A percentile compares a stretch with the other conserved stretches of the same genome.
These are phyloP conservation scores for Colletotrichum sp. DNA, from an alignment of 2,329 filamentous ascomycete species.

Conservation along the genomic window DNA sequence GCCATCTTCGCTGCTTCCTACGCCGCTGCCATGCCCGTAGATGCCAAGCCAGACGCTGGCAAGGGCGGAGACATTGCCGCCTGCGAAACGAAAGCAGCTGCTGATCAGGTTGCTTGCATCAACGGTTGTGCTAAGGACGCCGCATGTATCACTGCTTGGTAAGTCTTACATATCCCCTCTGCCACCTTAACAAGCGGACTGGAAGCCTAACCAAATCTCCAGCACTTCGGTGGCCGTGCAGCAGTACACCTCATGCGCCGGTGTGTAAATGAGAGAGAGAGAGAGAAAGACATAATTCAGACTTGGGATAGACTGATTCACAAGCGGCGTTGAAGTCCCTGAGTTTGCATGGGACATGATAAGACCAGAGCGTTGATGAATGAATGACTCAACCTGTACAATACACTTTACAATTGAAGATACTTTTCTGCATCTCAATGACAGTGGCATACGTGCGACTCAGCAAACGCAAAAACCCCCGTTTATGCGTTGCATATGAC, in stretches of 20 bases:
- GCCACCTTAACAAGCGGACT: not conserved
- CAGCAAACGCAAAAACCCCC: not conserved
- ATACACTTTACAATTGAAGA: not conserved
- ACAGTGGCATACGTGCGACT: not conserved
- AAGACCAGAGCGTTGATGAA: not conserved
- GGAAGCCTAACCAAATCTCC: not conserved
- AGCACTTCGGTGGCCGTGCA: not conserved
- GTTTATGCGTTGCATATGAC: not conserved
- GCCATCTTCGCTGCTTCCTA: not conserved
- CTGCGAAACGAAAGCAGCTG: not conserved
- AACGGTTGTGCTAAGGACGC: not conserved
- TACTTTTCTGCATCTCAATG: not conserved
- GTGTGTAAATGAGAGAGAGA: not conserved
- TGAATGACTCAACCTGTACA: not conserved
- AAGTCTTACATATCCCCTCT: not conserved
- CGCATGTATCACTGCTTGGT: not conserved
- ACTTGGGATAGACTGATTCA: not conserved
- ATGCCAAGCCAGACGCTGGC: not conserved
- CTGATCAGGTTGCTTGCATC: not conserved
- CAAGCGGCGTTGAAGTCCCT: not conserved
- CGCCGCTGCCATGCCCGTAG: not conserved
- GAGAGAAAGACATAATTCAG: not conserved
- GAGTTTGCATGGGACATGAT: not conserved
- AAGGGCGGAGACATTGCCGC: not conserved
- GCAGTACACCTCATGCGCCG: not conserved